Evolutionary conservation across 768 basidiomycete species (phyloP).

Genomic region (Auricularia sp.): DNA sequence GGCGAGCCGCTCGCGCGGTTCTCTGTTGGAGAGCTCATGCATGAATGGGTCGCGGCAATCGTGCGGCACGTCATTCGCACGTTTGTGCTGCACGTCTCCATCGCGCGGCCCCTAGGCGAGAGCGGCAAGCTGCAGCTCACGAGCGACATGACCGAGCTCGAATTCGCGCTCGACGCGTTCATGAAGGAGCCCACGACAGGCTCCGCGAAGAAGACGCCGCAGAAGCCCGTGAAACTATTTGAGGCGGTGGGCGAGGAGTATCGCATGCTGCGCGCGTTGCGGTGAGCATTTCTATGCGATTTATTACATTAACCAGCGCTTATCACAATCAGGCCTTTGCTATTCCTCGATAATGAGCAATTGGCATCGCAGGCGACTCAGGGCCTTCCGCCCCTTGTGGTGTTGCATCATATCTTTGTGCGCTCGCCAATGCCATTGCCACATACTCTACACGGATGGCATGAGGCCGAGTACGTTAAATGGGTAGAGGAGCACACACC

Average conservation of each 20-base stretch:
- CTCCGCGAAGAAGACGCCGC: conserved; percentile 10
- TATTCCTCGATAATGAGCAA: conserved; percentile 75
- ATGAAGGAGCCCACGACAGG: conserved; percentile 25
- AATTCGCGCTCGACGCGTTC: conserved; percentile 83
- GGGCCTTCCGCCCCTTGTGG: conserved; percentile 77
- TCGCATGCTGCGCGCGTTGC: conserved; percentile 70
- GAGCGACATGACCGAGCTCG: conserved; percentile 92
- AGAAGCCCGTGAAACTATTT: conserved; percentile 44
- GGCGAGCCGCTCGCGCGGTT: conserved; percentile 64
- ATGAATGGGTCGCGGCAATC: conserved; percentile 58
- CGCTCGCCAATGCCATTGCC: conserved; percentile 80
- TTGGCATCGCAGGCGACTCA: conserved; percentile 48
- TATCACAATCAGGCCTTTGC: conserved; percentile 48
- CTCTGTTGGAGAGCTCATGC: conserved; percentile 56
- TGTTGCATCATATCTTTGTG: conserved; percentile 87
- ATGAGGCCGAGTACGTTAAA: conserved; percentile 89
- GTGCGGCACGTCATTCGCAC: conserved; percentile 72
- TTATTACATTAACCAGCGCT: background rate
- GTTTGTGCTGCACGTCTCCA: conserved; percentile 90
- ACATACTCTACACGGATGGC: conserved; percentile 86
- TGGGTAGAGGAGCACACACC: conserved; percentile 90
- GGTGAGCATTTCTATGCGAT: conserved; percentile 38
- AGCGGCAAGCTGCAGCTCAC: conserved; percentile 89
- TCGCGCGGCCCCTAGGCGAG: conserved; percentile 85
- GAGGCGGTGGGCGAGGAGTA: conserved; percentile 83